phyloP scores from a whole-genome alignment of 1,284 basidiomycete species.

The Ustilago loliicola region DNA sequence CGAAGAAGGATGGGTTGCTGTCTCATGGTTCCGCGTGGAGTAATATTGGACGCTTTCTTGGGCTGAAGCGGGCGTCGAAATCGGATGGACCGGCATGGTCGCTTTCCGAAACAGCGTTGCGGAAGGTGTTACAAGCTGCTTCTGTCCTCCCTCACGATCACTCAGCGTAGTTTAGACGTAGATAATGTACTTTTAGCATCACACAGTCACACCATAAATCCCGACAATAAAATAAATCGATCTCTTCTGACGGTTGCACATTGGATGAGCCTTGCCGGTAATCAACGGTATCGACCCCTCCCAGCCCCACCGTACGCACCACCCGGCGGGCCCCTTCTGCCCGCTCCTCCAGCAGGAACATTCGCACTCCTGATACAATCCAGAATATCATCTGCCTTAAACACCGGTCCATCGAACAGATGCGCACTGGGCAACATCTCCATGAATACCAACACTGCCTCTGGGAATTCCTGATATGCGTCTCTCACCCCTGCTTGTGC shows the following conservation, averaged over 20 bases:
- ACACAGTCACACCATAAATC: not conserved
- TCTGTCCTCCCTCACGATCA: slow-evolving; percentile 3
- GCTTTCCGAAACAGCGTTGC: slow-evolving; percentile 20
- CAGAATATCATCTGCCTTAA: slow-evolving; percentile 57
- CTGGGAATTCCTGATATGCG: slow-evolving; percentile 47
- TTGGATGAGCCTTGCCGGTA: not conserved
- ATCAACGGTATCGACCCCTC: slow-evolving; percentile 22
- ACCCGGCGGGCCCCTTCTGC: not conserved
- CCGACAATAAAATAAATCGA: not conserved
- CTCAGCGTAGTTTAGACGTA: not conserved
- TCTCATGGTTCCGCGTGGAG: slow-evolving; percentile 16
- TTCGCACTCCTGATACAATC: slow-evolving; percentile 56
- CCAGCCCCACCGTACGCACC: slow-evolving; percentile 11
- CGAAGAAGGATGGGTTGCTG: slow-evolving; percentile 21
- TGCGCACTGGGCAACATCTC: slow-evolving; percentile 52
- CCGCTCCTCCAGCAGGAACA: slow-evolving; percentile 22
- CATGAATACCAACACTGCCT: slow-evolving; percentile 56
- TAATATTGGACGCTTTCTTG: slow-evolving; percentile 16
- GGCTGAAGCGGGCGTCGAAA: not conserved
- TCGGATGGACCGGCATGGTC: slow-evolving; percentile 9
- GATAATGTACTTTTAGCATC: slow-evolving; percentile 9
- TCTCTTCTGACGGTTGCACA: not conserved
- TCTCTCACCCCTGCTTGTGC: slow-evolving; percentile 14
- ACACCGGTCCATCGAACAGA: slow-evolving; percentile 54
- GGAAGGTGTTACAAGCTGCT: slow-evolving; percentile 15